Evolutionary conservation across 2,329 filamentous ascomycete genomes (phyloP), one percentile per base, ranked within the genome.

Genomic region (Peltaster fructicola): DNA sequence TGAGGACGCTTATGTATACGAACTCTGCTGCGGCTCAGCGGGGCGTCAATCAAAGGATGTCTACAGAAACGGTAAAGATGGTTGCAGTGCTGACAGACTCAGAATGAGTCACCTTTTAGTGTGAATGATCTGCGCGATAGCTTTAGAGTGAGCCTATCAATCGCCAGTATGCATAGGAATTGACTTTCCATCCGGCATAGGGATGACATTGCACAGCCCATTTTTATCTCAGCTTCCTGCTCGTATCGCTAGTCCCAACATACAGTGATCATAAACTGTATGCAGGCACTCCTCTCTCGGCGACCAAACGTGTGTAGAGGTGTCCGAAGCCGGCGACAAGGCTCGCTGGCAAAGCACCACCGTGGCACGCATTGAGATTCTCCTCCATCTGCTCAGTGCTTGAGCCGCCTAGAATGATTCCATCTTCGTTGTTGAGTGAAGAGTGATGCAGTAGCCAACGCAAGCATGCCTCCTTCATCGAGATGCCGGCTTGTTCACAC

Each of bases 361-460:
- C 32, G 20, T 42, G 35, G 24, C 40, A 39, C 13, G 35, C 37
- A 11, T 32, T 28, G 8, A 49, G 8, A 18, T 46, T 50, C 27
- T 46, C 32, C 33, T 39, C 27, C 36, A 49, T 33, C 33, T 50
- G 47, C 29, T 39, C 35, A 7, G 25, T 13, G 12, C 34, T 42
- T 7, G 33, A 50, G 7, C 48, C 51, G 3, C 53, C 53, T 5
- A 57, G 37, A 24, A 56, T 53, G 6, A 57, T 33, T 3, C 36
- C 48, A 39, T 57, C 54, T 0, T 41, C 42, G 4, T 36, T 22
- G 6, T 35, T 37, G 17, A 57, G 27, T n/a, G 36, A 25, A 3
- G 50, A 57, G 34, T 63, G 58, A 39, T 63, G 51, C 8, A 44
- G 40, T 12, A 54, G 35, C 57, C 57, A 64, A 12, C 59, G 36